These are phyloP conservation scores for Przewalskia tangutica DNA, from an alignment of 257 asterid species.

Conservation along the genomic window DNA sequence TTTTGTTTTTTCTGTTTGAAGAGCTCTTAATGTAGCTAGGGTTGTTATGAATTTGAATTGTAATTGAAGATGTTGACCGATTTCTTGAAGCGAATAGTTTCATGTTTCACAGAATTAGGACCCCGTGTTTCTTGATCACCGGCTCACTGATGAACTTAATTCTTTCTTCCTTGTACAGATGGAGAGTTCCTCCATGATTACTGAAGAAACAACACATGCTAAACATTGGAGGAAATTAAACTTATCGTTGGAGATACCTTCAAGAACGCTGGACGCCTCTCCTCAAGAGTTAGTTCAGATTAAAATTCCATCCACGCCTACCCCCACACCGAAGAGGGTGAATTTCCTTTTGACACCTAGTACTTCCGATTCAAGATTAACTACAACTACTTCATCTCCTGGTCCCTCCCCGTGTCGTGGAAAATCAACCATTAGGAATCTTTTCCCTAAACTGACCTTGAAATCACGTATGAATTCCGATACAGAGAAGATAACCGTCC, in stretches of 20 bases:
- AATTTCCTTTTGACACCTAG: conserved; percentile 54
- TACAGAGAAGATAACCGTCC: conserved; percentile 30
- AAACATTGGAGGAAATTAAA: conserved; percentile 58
- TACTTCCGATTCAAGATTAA: conserved; percentile 33
- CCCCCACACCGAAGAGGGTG: conserved; percentile 72
- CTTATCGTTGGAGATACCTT: conserved; percentile 69
- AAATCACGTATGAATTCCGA: conserved; percentile 44
- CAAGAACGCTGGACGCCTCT: conserved; percentile 34
- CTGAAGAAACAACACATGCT: conserved; percentile 29
- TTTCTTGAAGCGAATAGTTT: not conserved
- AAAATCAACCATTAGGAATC: conserved; percentile 40
- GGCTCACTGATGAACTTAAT: not conserved
- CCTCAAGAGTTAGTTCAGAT: conserved; percentile 52
- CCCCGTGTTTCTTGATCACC: not conserved
- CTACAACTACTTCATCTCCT: conserved; percentile 17
- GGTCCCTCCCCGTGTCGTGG: conserved; percentile 48
- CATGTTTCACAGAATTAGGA: not conserved
- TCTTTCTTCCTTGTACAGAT: conserved; percentile 18
- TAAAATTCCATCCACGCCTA: conserved; percentile 50
- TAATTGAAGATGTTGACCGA: not conserved
- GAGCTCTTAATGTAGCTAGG: not conserved
- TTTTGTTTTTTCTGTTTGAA: not conserved
- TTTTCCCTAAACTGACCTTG: conserved; percentile 61
- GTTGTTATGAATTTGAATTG: not conserved
- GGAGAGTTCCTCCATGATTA: conserved; percentile 22